Evolutionary conservation across 805 yeast genomes (phyloP), one percentile per base, ranked within the genome.

Genomic region (Lachancea quebecensis): DNA sequence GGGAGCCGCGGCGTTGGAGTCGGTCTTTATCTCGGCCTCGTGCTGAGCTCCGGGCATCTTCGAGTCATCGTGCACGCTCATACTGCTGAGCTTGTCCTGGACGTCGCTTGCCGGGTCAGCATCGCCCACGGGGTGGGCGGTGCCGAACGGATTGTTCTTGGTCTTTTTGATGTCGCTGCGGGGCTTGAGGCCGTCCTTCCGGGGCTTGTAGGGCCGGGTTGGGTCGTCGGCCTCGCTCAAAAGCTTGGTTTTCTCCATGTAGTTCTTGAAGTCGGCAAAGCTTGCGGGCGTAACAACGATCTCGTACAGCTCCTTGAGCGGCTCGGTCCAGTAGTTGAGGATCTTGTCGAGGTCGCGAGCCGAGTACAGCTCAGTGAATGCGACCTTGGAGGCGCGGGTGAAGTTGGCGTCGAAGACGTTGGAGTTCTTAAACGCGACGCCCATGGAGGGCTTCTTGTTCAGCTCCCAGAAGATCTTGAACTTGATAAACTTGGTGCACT

Each of bases 81-180:
- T 51, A 29, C 62, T 59, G 11, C 64, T 57, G 46, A 77, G 59
- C 45, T 65, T 65, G 45, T 73, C 71, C 48, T 83, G 90, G 17
- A 83, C 66, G 55, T 84, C 91, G 38, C 72, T 66, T 52, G 77
- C 79, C 52, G 77, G 80, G 21, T 85, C 71, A 17, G 80, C 68
- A 2, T 84, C 78, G 61, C 87, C 95, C 5, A 87, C 91, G 1
- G 95, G 95, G 64, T 79, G 85, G 1, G 95, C 96, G 4, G 75
- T 68, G 0, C 95, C 95, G 68, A 88, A 87, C 4, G 95, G 93
- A 58, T 79, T 85, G 0, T 75, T 50, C 54, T 76, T 81, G 16
- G 41, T 9, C n/a, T 36, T 41, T 10, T 12, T 35, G 50, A 15
- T 31, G 29, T 35, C 35, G 25, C 18, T 27, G n/a, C 18, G 38